Percentiles rank a stretch among this genome's conserved stretches.
phyloP scores from a whole-genome alignment of 805 yeast genomes.

The Wickerhamomyces canadensis region DNA sequence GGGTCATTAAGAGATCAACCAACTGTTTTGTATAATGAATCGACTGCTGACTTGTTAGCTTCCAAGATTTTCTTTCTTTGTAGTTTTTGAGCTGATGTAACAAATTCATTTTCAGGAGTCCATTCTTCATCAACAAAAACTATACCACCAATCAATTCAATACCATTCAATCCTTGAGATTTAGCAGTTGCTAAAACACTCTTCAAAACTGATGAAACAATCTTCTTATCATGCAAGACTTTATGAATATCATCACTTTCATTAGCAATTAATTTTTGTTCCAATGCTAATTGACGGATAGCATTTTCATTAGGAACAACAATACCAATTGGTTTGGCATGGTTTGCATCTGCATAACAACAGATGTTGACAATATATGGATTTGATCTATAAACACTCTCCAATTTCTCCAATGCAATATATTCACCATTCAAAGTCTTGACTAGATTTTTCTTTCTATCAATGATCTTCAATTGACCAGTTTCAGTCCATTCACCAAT shows the following conservation, averaged over 20 bases:
- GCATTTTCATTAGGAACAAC: constrained; percentile 74
- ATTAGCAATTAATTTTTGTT: constrained; percentile 43
- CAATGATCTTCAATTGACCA: constrained; percentile 81
- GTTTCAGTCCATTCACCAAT: constrained; percentile 86
- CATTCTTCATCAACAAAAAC: constrained; percentile 85
- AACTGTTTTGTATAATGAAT: constrained; percentile 43
- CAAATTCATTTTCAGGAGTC: constrained; percentile 95
- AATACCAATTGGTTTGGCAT: constrained; percentile 90
- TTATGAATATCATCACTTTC: constrained; percentile 41
- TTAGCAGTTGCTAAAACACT: constrained; percentile 70
- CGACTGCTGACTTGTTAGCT: constrained; percentile 62
- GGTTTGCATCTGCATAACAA: constrained; percentile 84
- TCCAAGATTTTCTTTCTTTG: constrained; percentile 86
- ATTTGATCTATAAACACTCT: constrained; percentile 84
- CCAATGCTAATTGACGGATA: constrained; percentile 54
- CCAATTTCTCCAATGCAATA: constrained; percentile 93
- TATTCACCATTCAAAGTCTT: constrained; percentile 97
- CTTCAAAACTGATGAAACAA: constrained; percentile 49
- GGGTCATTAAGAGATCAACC: neutral
- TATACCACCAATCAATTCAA: constrained; percentile 76
- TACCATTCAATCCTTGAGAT: constrained; percentile 75
- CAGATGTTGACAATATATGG: constrained; percentile 74
- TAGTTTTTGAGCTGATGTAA: constrained; percentile 92
- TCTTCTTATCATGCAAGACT: constrained; percentile 49
- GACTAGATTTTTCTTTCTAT: constrained; percentile 92